A percentile compares a stretch with the other conserved stretches of the same genome.
These are phyloP conservation scores for Arctium lappa DNA, from an alignment of 129 eudicot genomes.

Conservation along the genomic window DNA sequence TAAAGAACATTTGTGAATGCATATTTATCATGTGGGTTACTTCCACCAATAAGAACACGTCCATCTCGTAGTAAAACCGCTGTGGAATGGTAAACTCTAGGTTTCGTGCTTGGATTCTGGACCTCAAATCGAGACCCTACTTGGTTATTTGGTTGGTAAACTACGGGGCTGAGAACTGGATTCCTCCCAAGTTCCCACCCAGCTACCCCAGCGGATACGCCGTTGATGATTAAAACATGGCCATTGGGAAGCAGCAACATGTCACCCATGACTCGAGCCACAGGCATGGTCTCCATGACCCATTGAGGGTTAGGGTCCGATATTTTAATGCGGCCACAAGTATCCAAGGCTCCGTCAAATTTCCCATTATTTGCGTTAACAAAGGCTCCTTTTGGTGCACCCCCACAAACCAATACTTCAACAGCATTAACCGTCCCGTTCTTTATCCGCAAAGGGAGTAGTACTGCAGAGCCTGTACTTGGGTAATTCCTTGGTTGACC, in stretches of 20 bases:
- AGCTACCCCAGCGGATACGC: not conserved
- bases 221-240: not conserved
- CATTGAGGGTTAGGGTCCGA: not conserved
- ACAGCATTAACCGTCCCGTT: not conserved
- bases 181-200: not conserved
- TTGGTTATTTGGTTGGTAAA: slow-evolving; percentile 31
- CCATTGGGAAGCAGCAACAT: not conserved
- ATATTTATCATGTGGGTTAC: slow-evolving; percentile 48
- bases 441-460: not conserved
- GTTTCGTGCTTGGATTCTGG: slow-evolving; percentile 34
- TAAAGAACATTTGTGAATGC: slow-evolving; percentile 35
- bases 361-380: not conserved
- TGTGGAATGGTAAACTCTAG: slow-evolving; percentile 59
- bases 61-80: slow-evolving; percentile 50
- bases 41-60: slow-evolving; percentile 58
- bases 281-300: not conserved
- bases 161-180: slow-evolving; percentile 46
- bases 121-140: slow-evolving; percentile 36
- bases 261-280: not conserved
- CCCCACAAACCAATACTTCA: not conserved
- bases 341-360: not conserved
- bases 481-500: not conserved
- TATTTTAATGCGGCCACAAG: not conserved
- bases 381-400: not conserved
- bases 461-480: not conserved